These are phyloP conservation scores for Chlorella sp. DNA, from an alignment of 139 green algal genomes.

Conservation along the genomic window DNA sequence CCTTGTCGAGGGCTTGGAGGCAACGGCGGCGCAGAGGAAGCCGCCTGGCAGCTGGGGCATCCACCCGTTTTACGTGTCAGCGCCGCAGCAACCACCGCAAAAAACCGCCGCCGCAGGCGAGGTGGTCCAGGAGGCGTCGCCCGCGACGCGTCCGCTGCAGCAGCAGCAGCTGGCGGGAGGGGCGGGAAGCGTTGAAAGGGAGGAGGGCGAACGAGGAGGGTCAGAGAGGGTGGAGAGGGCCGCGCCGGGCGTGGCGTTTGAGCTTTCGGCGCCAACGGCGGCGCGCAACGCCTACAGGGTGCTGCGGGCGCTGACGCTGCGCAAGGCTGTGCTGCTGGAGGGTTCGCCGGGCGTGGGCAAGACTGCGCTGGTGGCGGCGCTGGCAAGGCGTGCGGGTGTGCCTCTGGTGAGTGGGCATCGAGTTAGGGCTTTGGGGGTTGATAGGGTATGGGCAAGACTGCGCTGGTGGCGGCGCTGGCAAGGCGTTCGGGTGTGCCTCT, in stretches of 20 bases:
- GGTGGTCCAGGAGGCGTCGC: too few species aligned
- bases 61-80: conserved; percentile 67
- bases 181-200: too few species aligned
- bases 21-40: too few species aligned
- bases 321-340: conserved; percentile 90
- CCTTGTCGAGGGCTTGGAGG: too few species aligned
- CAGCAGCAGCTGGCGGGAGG: not conserved
- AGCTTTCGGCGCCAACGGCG: conserved; percentile 83
- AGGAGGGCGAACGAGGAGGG: too few species aligned
- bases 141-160: too few species aligned
- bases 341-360: conserved; percentile 96
- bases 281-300: conserved; percentile 83
- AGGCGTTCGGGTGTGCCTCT: conserved; percentile 45
- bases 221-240: not conserved
- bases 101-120: too few species aligned
- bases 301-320: conserved; percentile 80
- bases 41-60: conserved; percentile 75
- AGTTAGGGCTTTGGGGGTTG: conserved; percentile 96
- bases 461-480: conserved; percentile 81
- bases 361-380: conserved; percentile 82
- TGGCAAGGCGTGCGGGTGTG: conserved; percentile 64
- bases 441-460: conserved; percentile 96
- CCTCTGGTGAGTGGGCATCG: conserved; percentile 18
- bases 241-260: conserved; percentile 50
- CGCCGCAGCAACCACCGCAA: too few species aligned